Base-by-base conservation (phyloP, 1,139 yeast genomes). In the Yamadazyma atlantica region DNA sequence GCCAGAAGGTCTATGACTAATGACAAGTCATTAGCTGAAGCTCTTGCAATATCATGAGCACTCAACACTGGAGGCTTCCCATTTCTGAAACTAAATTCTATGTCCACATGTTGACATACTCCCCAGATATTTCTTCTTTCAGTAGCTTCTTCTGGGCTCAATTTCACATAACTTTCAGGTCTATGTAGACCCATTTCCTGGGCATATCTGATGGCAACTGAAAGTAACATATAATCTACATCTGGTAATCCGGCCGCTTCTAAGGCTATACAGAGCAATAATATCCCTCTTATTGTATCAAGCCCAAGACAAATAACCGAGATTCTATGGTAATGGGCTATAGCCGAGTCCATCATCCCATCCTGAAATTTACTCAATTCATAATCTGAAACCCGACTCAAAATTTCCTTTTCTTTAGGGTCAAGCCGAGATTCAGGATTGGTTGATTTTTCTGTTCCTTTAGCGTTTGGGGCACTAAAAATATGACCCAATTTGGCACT, bases 121-220 rank as follows among this genome's bases (percentile, higher is more conserved):
- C 81, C 73, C 80, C 85, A 85, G 2, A 80, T 38, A 6, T 56
- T 54, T 28, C 73, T 58, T 17, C 79, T 59, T 8, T 58, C 53
- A 3, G 54, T 47, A 5, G 61, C 60, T 32, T 78, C 82, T 3
- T 54, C 58, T 0, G 48, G 45, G 0, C 66, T 38, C 14, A 76
- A 47, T 1, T 68, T 64, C 3, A 49, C 44, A 38, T 70, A 71
- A 2, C 75, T 58, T 45, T 82, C 87, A 6, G 63, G 62, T 21
- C 87, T 61, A 50, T 85, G 85, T 16, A 85, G 60, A 0, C 94
- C 94, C 43, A 82, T 57, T 33, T 78, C 83, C 46, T 75, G 80
- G 0, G 86, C 85, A 45, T 68, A 72, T 37, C 87, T 63, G 3
- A 78, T 67, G 1, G 82, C 82, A 3, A 75, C 69, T 1, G 82